phyloP scores from a whole-genome alignment of 768 basidiomycete species.

The Tylopilus vinaceipallidus region DNA sequence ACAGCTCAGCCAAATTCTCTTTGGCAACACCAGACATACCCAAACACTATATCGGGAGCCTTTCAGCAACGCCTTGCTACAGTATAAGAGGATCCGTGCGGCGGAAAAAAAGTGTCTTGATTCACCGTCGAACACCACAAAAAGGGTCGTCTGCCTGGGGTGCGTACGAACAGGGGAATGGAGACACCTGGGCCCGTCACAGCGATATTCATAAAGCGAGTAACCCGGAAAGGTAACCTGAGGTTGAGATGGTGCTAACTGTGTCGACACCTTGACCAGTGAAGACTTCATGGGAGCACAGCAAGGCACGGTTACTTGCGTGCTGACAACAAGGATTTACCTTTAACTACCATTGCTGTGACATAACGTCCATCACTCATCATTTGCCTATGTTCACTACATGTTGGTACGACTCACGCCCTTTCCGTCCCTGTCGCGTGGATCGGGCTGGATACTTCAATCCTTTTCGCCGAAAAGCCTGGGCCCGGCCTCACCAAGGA shows the following conservation, averaged over 20 bases:
- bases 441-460: no score
- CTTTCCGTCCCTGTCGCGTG: no score
- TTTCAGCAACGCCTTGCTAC: not conserved
- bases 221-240: not conserved
- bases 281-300: conserved; percentile 21
- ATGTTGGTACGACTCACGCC: no score
- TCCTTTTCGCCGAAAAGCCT: no score
- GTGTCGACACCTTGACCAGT: conserved; percentile 18
- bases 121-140: conserved; percentile 22
- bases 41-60: conserved; percentile 14
- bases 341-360: no score
- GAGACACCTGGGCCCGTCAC: conserved; percentile 22
- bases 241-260: conserved; percentile 3
- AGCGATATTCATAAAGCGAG: conserved; percentile 21
- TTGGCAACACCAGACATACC: conserved; percentile 13
- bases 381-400: no score
- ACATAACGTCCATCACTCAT: no score
- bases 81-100: conserved; percentile 22
- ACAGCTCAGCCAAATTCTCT: not conserved
- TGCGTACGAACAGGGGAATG: conserved; percentile 24
- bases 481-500: no score
- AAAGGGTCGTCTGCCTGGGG: conserved; percentile 22
- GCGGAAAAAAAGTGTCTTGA: conserved; percentile 22
- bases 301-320: no score
- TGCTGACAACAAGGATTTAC: no score